Percentiles rank a stretch among this genome's conserved stretches.
These are phyloP conservation scores for Talaromyces rugulosus DNA, from an alignment of 2,329 filamentous ascomycete genomes.

Conservation along the genomic window DNA sequence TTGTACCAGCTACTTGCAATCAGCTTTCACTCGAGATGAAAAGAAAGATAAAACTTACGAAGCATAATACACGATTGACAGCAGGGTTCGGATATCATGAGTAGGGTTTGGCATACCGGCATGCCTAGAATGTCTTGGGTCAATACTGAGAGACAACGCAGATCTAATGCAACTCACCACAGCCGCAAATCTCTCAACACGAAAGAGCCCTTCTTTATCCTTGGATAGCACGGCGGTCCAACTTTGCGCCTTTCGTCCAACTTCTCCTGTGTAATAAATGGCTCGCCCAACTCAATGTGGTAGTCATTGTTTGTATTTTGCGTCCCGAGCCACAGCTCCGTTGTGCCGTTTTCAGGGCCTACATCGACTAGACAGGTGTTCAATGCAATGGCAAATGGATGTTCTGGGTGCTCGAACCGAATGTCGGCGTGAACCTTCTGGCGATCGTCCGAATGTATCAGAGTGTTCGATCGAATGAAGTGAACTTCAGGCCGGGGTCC, in stretches of 20 bases:
- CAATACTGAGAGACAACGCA: background rate
- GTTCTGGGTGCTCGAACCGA: constrained; percentile 3
- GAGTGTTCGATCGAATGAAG: constrained; percentile 8
- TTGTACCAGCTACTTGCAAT: background rate
- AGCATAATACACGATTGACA: constrained; percentile 23
- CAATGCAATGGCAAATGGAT: background rate
- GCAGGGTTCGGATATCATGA: constrained; percentile 23
- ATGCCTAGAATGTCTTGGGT: constrained; percentile 14
- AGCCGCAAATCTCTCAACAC: constrained; percentile 26
- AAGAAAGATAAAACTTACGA: background rate
- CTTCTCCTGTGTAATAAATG: constrained; percentile 2
- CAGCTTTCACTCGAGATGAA: background rate
- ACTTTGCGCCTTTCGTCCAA: constrained; percentile 19
- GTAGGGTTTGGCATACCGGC: constrained; percentile 30
- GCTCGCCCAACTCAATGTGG: constrained; percentile 4
- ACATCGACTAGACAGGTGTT: background rate
- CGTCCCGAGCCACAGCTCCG: constrained; percentile 5
- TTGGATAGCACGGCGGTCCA: constrained; percentile 25
- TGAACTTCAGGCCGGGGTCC: constrained; percentile 5
- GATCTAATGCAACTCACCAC: constrained; percentile 15
- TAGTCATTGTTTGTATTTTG: constrained; percentile 5
- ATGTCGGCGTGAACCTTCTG: constrained; percentile 4
- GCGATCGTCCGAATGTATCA: constrained; percentile 1
- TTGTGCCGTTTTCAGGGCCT: constrained; percentile 4
- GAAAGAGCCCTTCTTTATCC: constrained; percentile 22